phyloP scores from a whole-genome alignment of 805 yeast genomes.

The Saccharomycopsis fibuligera region DNA sequence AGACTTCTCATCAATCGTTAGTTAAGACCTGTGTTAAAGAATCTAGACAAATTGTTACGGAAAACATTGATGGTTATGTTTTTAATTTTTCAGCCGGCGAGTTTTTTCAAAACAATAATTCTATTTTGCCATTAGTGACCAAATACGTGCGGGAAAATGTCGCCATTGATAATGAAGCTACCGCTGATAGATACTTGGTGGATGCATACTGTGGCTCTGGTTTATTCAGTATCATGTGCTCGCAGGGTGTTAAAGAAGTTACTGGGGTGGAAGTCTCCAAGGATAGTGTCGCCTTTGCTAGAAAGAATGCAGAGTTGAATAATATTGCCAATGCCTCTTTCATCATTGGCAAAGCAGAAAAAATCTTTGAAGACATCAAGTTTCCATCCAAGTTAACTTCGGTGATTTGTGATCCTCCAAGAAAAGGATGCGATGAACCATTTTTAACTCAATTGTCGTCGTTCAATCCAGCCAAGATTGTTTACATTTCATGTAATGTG shows the following conservation, averaged over 20 bases:
- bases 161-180: conserved; percentile 35
- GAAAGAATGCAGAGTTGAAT: conserved; percentile 70
- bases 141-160: conserved; percentile 66
- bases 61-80: conserved; percentile 63
- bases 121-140: conserved; percentile 80
- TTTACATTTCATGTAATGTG: conserved; percentile 95
- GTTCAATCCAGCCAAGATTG: conserved; percentile 78
- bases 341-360: conserved; percentile 88
- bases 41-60: conserved; percentile 72
- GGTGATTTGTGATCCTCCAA: conserved; percentile 92
- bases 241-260: conserved; percentile 72
- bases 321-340: conserved; percentile 73
- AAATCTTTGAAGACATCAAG: conserved; percentile 71
- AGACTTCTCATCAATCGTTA: conserved; percentile 29
- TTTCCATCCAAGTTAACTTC: conserved; percentile 74
- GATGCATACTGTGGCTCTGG: conserved; percentile 98
- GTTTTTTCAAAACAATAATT: conserved; percentile 92
- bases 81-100: conserved; percentile 93
- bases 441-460: conserved; percentile 81
- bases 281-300: conserved; percentile 85
- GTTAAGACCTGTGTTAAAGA: conserved; percentile 74
- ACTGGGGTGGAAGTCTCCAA: conserved; percentile 93
- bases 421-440: conserved; percentile 91
- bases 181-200: conserved; percentile 61
- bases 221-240: conserved; percentile 80